A percentile compares a stretch with the other conserved stretches of the same genome.
These are phyloP conservation scores for Angomonas ambiguus DNA, from an alignment of 208 protist species.

Conservation along the genomic window DNA sequence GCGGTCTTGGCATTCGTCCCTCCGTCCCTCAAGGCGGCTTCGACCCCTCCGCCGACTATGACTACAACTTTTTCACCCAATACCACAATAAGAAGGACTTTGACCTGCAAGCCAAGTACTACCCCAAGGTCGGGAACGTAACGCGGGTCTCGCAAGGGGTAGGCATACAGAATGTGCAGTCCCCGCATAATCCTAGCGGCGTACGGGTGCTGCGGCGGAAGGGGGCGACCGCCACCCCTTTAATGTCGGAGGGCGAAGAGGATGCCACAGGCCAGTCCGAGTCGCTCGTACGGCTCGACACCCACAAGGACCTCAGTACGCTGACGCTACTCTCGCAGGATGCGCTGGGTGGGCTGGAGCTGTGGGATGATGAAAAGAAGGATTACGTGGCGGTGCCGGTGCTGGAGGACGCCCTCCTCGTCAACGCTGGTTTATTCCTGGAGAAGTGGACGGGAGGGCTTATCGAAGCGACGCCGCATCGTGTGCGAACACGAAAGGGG, in stretches of 20 bases:
- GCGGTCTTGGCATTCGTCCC: constrained; percentile 73
- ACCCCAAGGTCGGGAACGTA: constrained; percentile 55
- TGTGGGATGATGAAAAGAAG: constrained; percentile 68
- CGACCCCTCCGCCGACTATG: constrained; percentile 52
- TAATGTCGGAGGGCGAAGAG: constrained; percentile 8
- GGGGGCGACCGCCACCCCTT: constrained; percentile 49
- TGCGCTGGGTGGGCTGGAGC: constrained; percentile 75
- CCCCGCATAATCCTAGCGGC: constrained; percentile 49
- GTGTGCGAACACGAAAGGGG: constrained; percentile 29
- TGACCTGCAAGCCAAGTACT: constrained; percentile 86
- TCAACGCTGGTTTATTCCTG: constrained; percentile 84
- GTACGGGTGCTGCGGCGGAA: constrained; percentile 78
- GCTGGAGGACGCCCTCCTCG: constrained; percentile 78
- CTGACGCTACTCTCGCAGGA: constrained; percentile 85
- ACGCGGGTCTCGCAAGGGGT: constrained; percentile 42
- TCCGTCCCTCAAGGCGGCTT: constrained; percentile 59
- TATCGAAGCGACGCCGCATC: constrained; percentile 81
- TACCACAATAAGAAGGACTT: constrained; percentile 77
- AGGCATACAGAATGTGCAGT: constrained; percentile 44
- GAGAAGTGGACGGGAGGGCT: constrained; percentile 85
- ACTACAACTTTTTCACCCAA: constrained; percentile 76
- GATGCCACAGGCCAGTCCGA: constrained; percentile 18
- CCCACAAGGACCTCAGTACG: constrained; percentile 85
- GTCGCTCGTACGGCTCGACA: constrained; percentile 56
- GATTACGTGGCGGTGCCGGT: constrained; percentile 67